Evolutionary conservation across 176 grass and related monocot genomes (phyloP).

Genomic region (Pontederia paniculata): DNA sequence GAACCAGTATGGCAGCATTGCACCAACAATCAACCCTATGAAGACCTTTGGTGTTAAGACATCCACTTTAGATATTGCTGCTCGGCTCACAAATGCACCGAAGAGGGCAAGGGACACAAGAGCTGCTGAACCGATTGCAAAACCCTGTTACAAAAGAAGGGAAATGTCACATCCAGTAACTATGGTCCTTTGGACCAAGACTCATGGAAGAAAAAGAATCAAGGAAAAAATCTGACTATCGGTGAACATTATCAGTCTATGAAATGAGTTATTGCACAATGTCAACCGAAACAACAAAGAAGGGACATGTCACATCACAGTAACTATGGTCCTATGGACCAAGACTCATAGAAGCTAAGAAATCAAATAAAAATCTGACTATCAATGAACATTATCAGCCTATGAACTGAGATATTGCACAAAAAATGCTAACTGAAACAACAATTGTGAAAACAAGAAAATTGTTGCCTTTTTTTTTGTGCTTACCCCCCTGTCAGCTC

Average conservation of each 20-base stretch:
- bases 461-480: too few relatives aligned
- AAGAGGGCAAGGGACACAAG: constrained; percentile 38
- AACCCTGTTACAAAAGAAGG: constrained; percentile 12
- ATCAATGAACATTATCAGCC: too few relatives aligned
- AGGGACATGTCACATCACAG: neutral
- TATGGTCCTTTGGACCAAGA: neutral
- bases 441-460: too few relatives aligned
- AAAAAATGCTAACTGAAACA: too few relatives aligned
- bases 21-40: constrained; percentile 33
- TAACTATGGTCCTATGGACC: neutral
- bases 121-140: constrained; percentile 33
- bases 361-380: too few relatives aligned
- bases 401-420: too few relatives aligned
- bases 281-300: too few relatives aligned
- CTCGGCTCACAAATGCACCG: constrained; percentile 41
- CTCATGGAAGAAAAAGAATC: neutral
- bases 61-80: constrained; percentile 24
- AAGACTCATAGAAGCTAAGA: neutral
- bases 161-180: neutral
- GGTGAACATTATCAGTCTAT: too few relatives aligned
- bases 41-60: constrained; percentile 40
- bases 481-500: too few relatives aligned
- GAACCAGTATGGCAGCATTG: constrained; percentile 53
- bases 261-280: too few relatives aligned
- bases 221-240: too few relatives aligned